phyloP scores from a whole-genome alignment of 495 filamentous ascomycete genomes.

The Penicillium coffeae region DNA sequence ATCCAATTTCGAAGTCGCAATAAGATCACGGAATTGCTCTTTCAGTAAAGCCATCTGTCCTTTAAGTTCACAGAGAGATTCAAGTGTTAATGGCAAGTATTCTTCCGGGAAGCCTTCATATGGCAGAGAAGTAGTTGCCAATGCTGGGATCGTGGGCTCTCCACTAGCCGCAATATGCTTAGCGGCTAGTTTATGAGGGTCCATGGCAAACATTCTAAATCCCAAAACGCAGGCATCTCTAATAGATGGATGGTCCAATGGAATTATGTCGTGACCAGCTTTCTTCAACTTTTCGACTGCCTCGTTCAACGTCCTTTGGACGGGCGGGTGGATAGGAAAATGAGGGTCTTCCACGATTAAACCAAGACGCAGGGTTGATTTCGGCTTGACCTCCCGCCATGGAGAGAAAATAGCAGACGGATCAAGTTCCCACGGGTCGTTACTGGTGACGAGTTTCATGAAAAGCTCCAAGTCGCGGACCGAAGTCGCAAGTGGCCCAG shows the following conservation, averaged over 20 bases:
- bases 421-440: constrained; percentile 7
- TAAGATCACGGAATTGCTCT: constrained; percentile 11
- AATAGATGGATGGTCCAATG: constrained; percentile 8
- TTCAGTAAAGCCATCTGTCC: constrained; percentile 8
- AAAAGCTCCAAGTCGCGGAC: constrained; percentile 55
- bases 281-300: constrained; percentile 2
- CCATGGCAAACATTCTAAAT: constrained; percentile 22
- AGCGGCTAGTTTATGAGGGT: constrained; percentile 13
- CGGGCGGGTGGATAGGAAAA: constrained; percentile 19
- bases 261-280: constrained; percentile 14
- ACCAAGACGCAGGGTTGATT: constrained; percentile 7
- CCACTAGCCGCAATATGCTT: constrained; percentile 20
- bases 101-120: constrained; percentile 11
- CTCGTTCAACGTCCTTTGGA: constrained; percentile 11
- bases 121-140: constrained; percentile 12
- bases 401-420: constrained; percentile 11
- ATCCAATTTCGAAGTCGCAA: constrained; percentile 4
- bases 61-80: constrained; percentile 13
- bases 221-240: constrained; percentile 7
- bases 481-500: constrained; percentile 54
- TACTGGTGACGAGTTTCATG: constrained; percentile 4
- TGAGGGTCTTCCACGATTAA: constrained; percentile 12
- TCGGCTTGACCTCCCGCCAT: constrained; percentile 8
- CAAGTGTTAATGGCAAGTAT: constrained; percentile 10
- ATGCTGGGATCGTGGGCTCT: constrained; percentile 18